Conservation (phyloP, 2,329 filamentous ascomycete species). For the Pestalotiopsis sp. region DNA sequence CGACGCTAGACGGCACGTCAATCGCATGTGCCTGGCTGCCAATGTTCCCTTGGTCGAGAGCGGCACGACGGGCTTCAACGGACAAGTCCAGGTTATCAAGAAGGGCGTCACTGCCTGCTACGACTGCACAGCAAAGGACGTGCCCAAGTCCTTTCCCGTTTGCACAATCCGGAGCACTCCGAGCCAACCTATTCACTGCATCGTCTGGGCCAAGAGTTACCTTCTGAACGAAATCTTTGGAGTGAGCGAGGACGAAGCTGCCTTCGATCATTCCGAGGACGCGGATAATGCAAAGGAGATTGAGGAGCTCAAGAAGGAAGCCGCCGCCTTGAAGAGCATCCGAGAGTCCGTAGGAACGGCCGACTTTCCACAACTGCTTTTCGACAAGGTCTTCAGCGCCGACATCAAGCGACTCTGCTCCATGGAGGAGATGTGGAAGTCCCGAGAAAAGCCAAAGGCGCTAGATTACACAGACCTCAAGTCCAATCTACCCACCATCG, state of each 20-base stretch:
- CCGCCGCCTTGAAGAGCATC: constrained; percentile 80
- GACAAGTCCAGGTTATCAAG: constrained; percentile 95
- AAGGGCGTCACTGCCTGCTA: constrained; percentile 93
- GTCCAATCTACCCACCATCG: constrained; percentile 48
- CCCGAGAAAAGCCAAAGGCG: constrained; percentile 69
- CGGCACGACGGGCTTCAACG: constrained; percentile 96
- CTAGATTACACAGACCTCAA: constrained; percentile 67
- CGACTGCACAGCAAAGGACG: constrained; percentile 87
- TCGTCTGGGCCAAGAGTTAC: constrained; percentile 98
- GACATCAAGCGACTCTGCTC: constrained; percentile 81
- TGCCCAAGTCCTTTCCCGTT: constrained; percentile 90
- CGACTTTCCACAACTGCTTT: constrained; percentile 77
- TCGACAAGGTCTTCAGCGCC: constrained; percentile 87
- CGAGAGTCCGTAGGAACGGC: constrained; percentile 76
- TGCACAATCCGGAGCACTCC: constrained; percentile 97
- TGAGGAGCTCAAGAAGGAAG: constrained; percentile 80
- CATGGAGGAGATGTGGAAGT: constrained; percentile 97
- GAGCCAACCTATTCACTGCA: constrained; percentile 95
- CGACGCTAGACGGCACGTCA: constrained; percentile 90
- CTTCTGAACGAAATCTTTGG: constrained; percentile 94
- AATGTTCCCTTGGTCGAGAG: constrained; percentile 92
- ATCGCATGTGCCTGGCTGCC: constrained; percentile 93
- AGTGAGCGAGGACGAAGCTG: constrained; percentile 80
- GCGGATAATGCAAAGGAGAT: constrained; percentile 87
- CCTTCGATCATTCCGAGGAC: constrained; percentile 78